Conservation (phyloP, 2,329 filamentous ascomycete species). For the Colletotrichum sp. region DNA sequence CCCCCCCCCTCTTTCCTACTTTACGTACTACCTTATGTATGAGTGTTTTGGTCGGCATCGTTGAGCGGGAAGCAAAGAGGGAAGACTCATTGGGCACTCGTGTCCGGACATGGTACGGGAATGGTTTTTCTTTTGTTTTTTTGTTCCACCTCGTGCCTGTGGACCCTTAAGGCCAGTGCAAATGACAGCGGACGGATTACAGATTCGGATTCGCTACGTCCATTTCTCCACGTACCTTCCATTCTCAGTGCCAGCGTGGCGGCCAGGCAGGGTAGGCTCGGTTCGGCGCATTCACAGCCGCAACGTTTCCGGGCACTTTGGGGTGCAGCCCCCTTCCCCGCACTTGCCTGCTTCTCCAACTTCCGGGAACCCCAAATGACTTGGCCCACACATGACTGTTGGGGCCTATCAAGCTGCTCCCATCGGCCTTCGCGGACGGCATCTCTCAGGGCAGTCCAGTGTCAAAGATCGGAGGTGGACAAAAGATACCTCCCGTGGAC, state of each 20-base stretch:
- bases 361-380: constrained; percentile 1
- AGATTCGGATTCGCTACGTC: not conserved
- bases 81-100: not conserved
- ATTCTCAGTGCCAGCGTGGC: not conserved
- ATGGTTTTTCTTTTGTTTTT: not conserved
- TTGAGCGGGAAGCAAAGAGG: not conserved
- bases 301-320: not conserved
- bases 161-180: not conserved
- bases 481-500: not conserved
- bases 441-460: not conserved
- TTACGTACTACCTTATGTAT: not conserved
- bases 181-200: not conserved
- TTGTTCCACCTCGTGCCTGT: not conserved
- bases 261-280: not conserved
- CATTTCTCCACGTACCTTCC: not conserved
- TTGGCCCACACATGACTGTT: not conserved
- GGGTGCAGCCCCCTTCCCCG: constrained; percentile 12
- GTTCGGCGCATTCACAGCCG: not conserved
- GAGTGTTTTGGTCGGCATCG: not conserved
- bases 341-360: constrained; percentile 16
- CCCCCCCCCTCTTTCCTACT: too few relatives aligned
- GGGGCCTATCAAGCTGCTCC: not conserved
- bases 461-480: not conserved
- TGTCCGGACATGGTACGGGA: not conserved
- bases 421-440: not conserved